phyloP scores from a whole-genome alignment of 257 asterid genomes.

The Solanum verrucosum region DNA sequence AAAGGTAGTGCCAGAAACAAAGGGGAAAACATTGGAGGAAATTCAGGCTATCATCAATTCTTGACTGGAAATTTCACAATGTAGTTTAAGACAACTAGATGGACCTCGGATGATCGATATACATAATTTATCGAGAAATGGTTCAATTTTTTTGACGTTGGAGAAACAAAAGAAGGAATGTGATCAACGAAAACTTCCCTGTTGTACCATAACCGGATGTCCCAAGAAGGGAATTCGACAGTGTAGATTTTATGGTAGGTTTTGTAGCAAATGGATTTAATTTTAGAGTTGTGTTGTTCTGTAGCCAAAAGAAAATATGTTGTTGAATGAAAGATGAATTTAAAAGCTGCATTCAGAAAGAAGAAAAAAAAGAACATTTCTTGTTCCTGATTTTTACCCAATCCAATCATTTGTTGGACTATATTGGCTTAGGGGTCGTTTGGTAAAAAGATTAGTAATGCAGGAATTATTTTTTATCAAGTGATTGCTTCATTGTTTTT shows the following conservation, averaged over 20 bases:
- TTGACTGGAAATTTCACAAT: neutral
- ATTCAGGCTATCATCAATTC: conserved; percentile 55
- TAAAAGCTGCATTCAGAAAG: neutral
- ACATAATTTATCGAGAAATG: neutral
- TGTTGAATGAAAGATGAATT: neutral
- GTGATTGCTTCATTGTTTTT: too few relatives aligned
- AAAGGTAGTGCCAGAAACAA: conserved; percentile 74
- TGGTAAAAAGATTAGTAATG: too few relatives aligned
- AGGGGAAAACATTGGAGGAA: conserved; percentile 79
- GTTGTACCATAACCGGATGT: neutral
- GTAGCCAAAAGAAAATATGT: neutral
- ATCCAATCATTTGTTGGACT: neutral
- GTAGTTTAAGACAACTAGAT: neutral
- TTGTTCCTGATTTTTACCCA: neutral
- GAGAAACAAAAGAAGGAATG: neutral
- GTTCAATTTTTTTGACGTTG: neutral
- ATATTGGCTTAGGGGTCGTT: neutral
- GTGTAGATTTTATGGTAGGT: neutral
- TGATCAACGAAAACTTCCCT: neutral
- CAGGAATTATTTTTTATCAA: too few relatives aligned
- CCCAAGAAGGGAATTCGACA: neutral
- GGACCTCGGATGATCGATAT: neutral
- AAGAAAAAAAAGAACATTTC: too few relatives aligned
- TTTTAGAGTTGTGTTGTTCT: neutral
- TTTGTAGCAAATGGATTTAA: neutral